A percentile compares a stretch with the other conserved stretches of the same genome.
phyloP scores from a whole-genome alignment of 495 filamentous ascomycete genomes.

The Jackrogersella minutella region DNA sequence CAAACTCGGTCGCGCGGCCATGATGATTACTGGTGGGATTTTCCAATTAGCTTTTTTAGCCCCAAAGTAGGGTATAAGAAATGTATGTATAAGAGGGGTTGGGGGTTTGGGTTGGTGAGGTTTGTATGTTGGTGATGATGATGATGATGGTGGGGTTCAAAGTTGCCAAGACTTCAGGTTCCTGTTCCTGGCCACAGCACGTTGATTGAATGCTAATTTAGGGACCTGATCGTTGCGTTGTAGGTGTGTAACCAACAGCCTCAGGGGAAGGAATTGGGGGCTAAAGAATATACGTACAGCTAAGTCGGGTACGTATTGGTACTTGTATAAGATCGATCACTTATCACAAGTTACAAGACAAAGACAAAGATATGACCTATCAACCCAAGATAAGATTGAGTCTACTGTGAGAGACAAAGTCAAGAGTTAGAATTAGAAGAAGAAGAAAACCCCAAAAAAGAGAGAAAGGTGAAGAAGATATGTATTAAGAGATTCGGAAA shows the following conservation, averaged over 20 bases:
- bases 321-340: background rate
- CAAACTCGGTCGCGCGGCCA: slow-evolving; percentile 59
- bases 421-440: background rate
- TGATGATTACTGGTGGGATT: slow-evolving; percentile 32
- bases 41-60: background rate
- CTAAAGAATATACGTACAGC: slow-evolving; percentile 1
- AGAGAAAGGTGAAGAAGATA: background rate
- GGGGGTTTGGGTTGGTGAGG: too few species aligned
- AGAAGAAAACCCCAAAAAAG: too few species aligned
- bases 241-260: slow-evolving; percentile 8
- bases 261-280: slow-evolving; percentile 18
- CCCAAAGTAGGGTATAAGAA: background rate
- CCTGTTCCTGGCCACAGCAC: slow-evolving; percentile 29
- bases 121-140: slow-evolving; percentile 9
- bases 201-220: too few species aligned
- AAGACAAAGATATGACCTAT: slow-evolving; percentile 3
- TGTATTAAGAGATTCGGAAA: slow-evolving; percentile 5
- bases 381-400: background rate
- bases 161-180: slow-evolving; percentile 35
- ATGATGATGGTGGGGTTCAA: slow-evolving; percentile 27
- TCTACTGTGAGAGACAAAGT: background rate
- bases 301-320: too few species aligned
- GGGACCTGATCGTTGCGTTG: background rate
- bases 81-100: slow-evolving; percentile 4
- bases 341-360: background rate